Base-by-base conservation (phyloP, 306 rosid genomes). In the Vigna reflexopilosa region DNA sequence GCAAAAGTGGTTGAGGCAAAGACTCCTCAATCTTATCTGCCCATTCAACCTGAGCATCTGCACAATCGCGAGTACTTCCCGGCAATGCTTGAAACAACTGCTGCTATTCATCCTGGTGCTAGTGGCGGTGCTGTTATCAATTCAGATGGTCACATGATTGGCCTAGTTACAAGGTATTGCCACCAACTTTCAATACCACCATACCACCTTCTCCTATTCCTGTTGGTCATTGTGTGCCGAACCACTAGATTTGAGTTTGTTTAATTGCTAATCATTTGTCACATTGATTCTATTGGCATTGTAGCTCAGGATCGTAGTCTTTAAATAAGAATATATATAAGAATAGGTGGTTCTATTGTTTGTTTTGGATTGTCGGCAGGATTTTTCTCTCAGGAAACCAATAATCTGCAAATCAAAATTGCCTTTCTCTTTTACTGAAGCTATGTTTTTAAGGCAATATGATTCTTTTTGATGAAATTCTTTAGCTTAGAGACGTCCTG, bases 91-190 rank as follows among this genome's bases (percentile, higher is more conserved):
- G 97, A 95, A 89, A 93, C 98, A 75, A 93, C 98, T 49, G 96
- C 99, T 26, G 89, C 98, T 70, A 91, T 95, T 87, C 98, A 93
- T 83, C 98, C 99, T 15, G 99, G 99, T 64, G 90, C 96, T 82
- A 95, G 99, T 85, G 98, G 99, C 62, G 99, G 98, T 44, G 94
- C 97, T 77, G 93, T 95, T 54, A 85, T 95, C 73, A 87, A 95
- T 87, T 85, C 88, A 26, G 90, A 88, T 32, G 99, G 98, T 73
- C 91, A 78, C 86, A 89, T 93, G 98, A 93, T 95, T 80, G 98
- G 98, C 75, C 89, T 93, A 70, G 96, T 95, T 73, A 93, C 99
- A 50, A 95, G 98, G 98, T 95, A 70, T 80, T 58, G 45, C 32
- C 50, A 68, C 55, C 51, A 10, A 49, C 51, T 59, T 59, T 22